Evolutionary conservation across 352 stramenopile genomes (phyloP).

Genomic region (Phytophthora idaei): DNA sequence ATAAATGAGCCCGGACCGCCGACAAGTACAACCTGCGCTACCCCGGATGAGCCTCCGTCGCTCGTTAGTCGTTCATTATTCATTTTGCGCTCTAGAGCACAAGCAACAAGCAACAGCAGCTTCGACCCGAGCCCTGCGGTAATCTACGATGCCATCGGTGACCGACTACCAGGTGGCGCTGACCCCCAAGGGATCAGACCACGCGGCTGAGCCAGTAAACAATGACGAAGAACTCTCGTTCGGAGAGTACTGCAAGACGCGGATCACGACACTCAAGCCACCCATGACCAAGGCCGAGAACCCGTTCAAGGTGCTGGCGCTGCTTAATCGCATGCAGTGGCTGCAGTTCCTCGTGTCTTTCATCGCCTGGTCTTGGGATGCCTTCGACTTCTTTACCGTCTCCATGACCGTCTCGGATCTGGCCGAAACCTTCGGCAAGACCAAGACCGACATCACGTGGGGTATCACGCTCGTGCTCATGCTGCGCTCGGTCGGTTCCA

Average conservation of each 20-base stretch:
- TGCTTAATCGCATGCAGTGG: conserved; percentile 50
- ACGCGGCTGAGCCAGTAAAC: conserved; percentile 21
- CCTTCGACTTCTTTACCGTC: conserved; percentile 69
- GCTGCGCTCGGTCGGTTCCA: conserved; percentile 48
- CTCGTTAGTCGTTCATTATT: conserved; percentile 13
- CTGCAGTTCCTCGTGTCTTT: conserved; percentile 46
- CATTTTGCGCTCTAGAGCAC: conserved; percentile 16
- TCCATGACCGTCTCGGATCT: conserved; percentile 57
- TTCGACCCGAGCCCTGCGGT: conserved; percentile 12
- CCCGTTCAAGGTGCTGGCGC: conserved; percentile 29
- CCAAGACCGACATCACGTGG: conserved; percentile 60
- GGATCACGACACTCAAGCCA: conserved; percentile 50
- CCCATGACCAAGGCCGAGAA: conserved; percentile 39
- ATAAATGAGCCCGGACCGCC: conserved; percentile 18
- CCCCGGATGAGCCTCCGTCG: background rate
- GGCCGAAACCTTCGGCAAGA: conserved; percentile 49
- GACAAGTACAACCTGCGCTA: conserved; percentile 8
- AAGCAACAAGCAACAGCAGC: conserved; percentile 16
- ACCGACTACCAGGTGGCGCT: conserved; percentile 38
- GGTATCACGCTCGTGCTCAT: conserved; percentile 64
- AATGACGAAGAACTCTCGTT: conserved; percentile 38
- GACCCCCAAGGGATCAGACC: conserved; percentile 33
- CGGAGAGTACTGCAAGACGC: conserved; percentile 43
- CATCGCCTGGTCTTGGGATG: conserved; percentile 53
- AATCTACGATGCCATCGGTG: conserved; percentile 25